phyloP scores from a whole-genome alignment of 2,329 filamentous ascomycete genomes.

The Ambrosiella cleistominuta region DNA sequence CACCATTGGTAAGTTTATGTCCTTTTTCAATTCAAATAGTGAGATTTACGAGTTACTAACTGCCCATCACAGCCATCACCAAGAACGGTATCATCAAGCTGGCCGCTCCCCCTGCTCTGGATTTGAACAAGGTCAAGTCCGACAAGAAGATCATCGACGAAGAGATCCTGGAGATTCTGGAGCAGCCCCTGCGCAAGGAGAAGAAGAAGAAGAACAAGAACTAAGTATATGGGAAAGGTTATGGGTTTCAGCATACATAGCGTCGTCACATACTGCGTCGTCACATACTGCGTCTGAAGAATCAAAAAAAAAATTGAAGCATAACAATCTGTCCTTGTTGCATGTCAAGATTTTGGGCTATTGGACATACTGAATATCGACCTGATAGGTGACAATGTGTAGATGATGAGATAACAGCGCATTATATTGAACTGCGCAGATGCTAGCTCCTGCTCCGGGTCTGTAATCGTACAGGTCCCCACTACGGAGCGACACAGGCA shows the following conservation, averaged over 20 bases:
- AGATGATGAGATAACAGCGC: background rate
- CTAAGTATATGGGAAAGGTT: constrained; percentile 14
- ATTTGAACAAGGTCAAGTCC: constrained; percentile 69
- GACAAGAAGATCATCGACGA: constrained; percentile 98
- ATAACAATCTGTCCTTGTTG: background rate
- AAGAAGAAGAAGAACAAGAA: constrained; percentile 74
- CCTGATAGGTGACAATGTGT: background rate
- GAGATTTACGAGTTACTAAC: constrained; percentile 8
- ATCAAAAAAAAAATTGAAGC: constrained; percentile 8
- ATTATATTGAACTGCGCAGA: background rate
- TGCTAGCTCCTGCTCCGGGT: background rate
- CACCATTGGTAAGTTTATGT: constrained; percentile 60
- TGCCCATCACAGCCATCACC: constrained; percentile 53
- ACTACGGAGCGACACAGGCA: background rate
- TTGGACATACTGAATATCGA: no score
- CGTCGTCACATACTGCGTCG: background rate
- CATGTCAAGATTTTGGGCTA: no score
- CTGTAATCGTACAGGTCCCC: background rate
- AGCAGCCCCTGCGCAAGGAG: constrained; percentile 81
- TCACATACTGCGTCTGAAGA: background rate
- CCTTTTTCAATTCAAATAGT: background rate
- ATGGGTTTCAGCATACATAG: background rate
- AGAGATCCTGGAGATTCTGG: constrained; percentile 86
- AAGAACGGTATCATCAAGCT: constrained; percentile 92
- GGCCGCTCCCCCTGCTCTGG: constrained; percentile 55